Base-by-base conservation (phyloP, 1,284 basidiomycete species). In the Neonothopanus nambi region DNA sequence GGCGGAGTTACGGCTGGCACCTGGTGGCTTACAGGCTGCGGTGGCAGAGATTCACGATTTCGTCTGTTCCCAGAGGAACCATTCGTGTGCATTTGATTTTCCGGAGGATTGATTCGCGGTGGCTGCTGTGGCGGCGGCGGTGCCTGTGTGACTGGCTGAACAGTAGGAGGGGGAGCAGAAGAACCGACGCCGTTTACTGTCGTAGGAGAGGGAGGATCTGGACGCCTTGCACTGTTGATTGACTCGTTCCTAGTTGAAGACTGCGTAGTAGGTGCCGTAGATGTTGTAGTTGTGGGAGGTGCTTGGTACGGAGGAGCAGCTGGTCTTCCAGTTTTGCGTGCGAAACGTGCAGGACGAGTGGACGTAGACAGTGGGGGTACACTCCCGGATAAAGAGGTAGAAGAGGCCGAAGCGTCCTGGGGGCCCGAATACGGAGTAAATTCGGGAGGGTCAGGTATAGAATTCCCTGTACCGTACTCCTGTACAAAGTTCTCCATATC, bases 401-500 rank as follows among this genome's bases (percentile, higher is more conserved):
- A n/a, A 4, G 37, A 24, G 43, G 45, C 8, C 11, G 21, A 17
- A 12, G 33, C 18, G 11, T 11, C 28, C 33, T 40, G 39, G 9
- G 17, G 15, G 18, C 17, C 12, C 39, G 24, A 1, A 37, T 28
- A 42, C 1, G 52, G 48, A 3, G 42, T 72, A 63, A 85, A 85
- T 11, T 72, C 69, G 11, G 83, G 82, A 12, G 84, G 76, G 50
- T 85, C 82, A 61, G 82, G 82, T 48, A 87, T 84, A 40, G 70
- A 67, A 63, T 75, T 75, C 15, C 84, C 85, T 3, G 85, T 88
- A 7, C 83, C 82, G 62, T 82, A 84, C 55, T 80, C 78, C 43
- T 76, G 72, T 15, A 85, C 82, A 62, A 87, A 86, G 62, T 73
- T 72, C 59, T 82, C 75, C 66, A 85, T 78, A 60, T 87, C 84